Conservation (phyloP, 176 grass and related monocot genomes). For the Poa annua region DNA sequence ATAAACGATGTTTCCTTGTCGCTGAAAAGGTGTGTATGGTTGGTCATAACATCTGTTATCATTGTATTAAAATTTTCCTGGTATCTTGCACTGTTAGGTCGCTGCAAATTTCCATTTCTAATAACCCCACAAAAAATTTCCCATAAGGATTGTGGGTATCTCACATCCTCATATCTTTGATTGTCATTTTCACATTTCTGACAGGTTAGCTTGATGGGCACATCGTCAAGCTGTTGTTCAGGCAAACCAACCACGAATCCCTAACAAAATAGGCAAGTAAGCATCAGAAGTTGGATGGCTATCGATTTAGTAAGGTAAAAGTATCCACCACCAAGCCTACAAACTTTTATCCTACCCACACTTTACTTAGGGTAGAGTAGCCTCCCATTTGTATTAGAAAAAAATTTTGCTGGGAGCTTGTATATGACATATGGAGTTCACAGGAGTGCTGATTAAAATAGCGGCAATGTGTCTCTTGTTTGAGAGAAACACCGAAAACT, state of each 20-base stretch:
- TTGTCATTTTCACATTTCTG: slow-evolving; percentile 52
- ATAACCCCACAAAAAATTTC: slow-evolving; percentile 51
- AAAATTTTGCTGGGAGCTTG: background rate
- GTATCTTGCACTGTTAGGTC: slow-evolving; percentile 57
- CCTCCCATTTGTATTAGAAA: background rate
- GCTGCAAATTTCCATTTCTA: slow-evolving; percentile 52
- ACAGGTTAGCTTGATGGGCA: slow-evolving; percentile 69
- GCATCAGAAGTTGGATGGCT: slow-evolving; percentile 1
- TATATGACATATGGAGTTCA: slow-evolving; percentile 1
- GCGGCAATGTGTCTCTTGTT: background rate
- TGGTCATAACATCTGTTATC: slow-evolving; percentile 76
- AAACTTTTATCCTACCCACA: background rate
- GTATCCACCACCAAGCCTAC: background rate
- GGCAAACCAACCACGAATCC: slow-evolving; percentile 59
- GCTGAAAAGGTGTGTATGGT: slow-evolving; percentile 74
- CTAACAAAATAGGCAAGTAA: slow-evolving; percentile 46
- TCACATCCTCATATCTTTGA: slow-evolving; percentile 27
- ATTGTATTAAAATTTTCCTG: slow-evolving; percentile 77
- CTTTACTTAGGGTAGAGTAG: background rate
- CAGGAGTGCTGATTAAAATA: slow-evolving; percentile 19
- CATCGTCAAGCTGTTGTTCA: slow-evolving; percentile 56
- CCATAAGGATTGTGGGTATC: slow-evolving; percentile 59
- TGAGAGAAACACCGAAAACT: slow-evolving; percentile 3
- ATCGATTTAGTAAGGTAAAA: background rate
- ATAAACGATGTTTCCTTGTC: slow-evolving; percentile 69